Base-by-base conservation (phyloP, 208 protist genomes). In the Leptomonas seymouri region DNA sequence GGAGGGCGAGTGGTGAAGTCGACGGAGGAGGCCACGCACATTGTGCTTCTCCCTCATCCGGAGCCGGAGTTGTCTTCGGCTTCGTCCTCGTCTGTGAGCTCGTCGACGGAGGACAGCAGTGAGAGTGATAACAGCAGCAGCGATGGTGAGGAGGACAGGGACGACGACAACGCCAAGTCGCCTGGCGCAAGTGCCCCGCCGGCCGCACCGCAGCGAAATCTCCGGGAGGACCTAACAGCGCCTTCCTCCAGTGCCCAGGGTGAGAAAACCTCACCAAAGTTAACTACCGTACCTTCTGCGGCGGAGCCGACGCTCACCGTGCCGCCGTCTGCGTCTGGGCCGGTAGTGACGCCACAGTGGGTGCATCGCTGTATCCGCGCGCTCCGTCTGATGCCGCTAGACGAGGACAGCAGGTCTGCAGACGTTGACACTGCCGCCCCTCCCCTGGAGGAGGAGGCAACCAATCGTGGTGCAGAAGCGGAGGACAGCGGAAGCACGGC, bases 1-100 rank as follows among this genome's bases (percentile, higher is more conserved):
- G 90, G 87, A 27, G 90, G 76, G 0, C 78, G 62, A 8, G 49
- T 95, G 11, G 84, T 86, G 46, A 60, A 27, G 15, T 63, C 55
- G 0, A 66, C 31, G 34, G 56, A 50, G n/a, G 75, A 85, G 30
- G 90, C 89, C 3, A 95, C 89, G n/a, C 86, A 95, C 62, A 57
- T 82, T 12, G 67, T 95, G 25, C n/a, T 42, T 23, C 25, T 60
- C 23, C 61, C 76, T 11, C 23, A 59, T 7, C 57, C 70, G 7
- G 8, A 49, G 11, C 36, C 45, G 20, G 41, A 67, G 31, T 14
- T 20, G 23, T 56, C 44, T 16, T 78, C 65, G 39, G 56, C 21
- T 30, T 42, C 56, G 39, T 60, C 56, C 27, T 64, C 70, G 16
- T 72, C 74, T 18, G 51, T 67, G 2, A 42, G 28, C 18, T 27